These are phyloP conservation scores for Nicotiana benthamiana DNA, from an alignment of 257 asterid genomes.

Conservation along the genomic window DNA sequence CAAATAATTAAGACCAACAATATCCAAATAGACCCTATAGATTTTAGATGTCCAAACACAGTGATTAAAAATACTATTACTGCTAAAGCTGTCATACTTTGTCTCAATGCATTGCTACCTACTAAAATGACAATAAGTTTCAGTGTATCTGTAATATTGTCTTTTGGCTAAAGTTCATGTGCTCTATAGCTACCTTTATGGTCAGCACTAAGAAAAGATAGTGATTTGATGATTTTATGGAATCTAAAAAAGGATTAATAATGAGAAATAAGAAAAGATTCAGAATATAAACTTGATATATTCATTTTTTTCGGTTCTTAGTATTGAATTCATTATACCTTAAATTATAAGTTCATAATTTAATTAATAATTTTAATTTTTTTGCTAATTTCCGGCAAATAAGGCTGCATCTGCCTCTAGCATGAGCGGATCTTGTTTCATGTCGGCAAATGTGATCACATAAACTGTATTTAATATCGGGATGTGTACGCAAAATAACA, in stretches of 20 bases:
- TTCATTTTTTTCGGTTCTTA: background rate
- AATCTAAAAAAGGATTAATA: conserved; percentile 1
- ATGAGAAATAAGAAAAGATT: conserved; percentile 9
- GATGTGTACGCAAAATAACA: background rate
- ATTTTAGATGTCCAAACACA: background rate
- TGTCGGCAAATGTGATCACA: too few relatives aligned
- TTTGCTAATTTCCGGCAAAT: too few relatives aligned
- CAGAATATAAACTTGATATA: too few relatives aligned
- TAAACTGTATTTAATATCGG: too few relatives aligned
- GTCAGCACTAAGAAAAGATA: background rate
- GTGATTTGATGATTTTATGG: background rate
- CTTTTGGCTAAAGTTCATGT: background rate
- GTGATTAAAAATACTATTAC: background rate
- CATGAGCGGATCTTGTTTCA: background rate
- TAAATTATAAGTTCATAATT: too few relatives aligned
- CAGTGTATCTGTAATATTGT: background rate
- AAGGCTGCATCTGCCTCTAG: too few relatives aligned
- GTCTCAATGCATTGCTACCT: conserved; percentile 1
- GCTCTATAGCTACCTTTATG: background rate
- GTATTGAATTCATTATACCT: background rate
- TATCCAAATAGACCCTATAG: too few relatives aligned
- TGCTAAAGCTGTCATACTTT: background rate
- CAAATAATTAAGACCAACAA: too few relatives aligned
- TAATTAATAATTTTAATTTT: too few relatives aligned
- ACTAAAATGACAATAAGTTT: background rate